Evolutionary conservation across 495 filamentous ascomycete species (phyloP), one percentile per base, ranked within the genome.

Genomic region (Geoglossum glabrum): DNA sequence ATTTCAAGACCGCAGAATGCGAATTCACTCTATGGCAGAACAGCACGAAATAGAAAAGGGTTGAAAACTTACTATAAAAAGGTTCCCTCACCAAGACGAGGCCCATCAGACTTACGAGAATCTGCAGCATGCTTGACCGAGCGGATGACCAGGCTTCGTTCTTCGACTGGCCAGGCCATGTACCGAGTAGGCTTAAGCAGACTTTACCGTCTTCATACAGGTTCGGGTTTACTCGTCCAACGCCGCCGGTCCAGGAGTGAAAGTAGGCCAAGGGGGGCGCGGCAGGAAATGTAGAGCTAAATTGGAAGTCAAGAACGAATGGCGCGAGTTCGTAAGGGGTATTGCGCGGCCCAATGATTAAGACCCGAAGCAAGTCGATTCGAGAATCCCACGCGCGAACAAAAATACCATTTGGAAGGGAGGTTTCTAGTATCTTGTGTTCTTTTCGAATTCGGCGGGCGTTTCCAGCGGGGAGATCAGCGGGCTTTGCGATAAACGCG

Each of bases 261-360:
- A 56, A 56, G 33, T 40, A 21, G 19, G 40, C 25, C 33, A 40
- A n/a, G 3, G 54, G 54, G 10, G 54, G 54, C 9, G 54, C n/a
- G 9, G 34, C 25, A 11, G 54, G 54, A 25, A 40, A 56, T 6
- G 27, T 34, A n/a, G 54, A 28, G 34, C 34, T 13, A 26, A 40
- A 56, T 21, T 40, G 54, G 30, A 56, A 46, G 21, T 56, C 54
- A 40, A 56, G 66, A 64, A 79, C 80, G 63, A 81, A 83, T 11
- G 80, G 61, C 0, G 78, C 80, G 50, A 75, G 65, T 60, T 80
- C 75, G 70, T 84, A 83, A 13, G 80, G 80, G 9, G 80, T 81
- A 13, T 65, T 71, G 10, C 59, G 61, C 1, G 79, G 76, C 0
- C 79, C 80, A 9, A 77, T 64, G 27, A 84, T 81, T 58, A 84